Evolutionary conservation across 1,284 basidiomycete species (phyloP).

Genomic region (Rhizopogon parksii): DNA sequence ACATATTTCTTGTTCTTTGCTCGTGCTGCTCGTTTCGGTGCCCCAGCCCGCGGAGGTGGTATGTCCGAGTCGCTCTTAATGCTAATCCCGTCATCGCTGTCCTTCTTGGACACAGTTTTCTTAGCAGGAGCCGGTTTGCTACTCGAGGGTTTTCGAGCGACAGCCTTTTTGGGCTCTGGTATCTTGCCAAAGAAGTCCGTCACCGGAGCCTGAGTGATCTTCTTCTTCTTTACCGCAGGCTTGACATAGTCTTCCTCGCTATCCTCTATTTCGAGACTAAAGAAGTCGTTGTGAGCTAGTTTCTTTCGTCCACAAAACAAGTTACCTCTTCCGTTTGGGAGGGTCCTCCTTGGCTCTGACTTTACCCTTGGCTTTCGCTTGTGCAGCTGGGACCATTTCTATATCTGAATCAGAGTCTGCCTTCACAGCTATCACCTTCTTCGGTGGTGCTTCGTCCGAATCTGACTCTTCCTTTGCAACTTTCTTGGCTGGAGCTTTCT

Average conservation of each 20-base stretch:
- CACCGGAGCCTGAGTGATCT: conserved; percentile 38
- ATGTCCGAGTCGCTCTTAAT: conserved; percentile 16
- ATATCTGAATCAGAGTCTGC: conserved; percentile 36
- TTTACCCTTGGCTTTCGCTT: conserved; percentile 31
- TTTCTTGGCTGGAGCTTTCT: conserved; percentile 28
- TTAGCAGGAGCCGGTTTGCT: conserved; percentile 39
- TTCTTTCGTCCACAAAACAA: neutral
- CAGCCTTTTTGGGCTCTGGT: conserved; percentile 30
- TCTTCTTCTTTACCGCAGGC: conserved; percentile 44
- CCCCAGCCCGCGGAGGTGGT: conserved; percentile 12
- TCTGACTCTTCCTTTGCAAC: conserved; percentile 28
- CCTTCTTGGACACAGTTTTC: conserved; percentile 33
- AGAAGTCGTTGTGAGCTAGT: conserved; percentile 12
- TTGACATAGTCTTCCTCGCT: conserved; percentile 41
- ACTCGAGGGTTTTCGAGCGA: conserved; percentile 44
- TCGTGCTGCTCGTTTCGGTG: conserved; percentile 32
- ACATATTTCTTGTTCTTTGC: conserved; percentile 44
- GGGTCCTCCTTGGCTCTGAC: conserved; percentile 33
- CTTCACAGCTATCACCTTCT: conserved; percentile 22
- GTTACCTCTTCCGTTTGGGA: conserved; percentile 53
- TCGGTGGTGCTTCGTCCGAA: conserved; percentile 26
- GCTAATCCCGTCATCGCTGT: conserved; percentile 27
- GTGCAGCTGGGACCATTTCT: conserved; percentile 23
- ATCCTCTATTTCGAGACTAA: conserved; percentile 32
- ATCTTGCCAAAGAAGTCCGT: conserved; percentile 59